These are phyloP conservation scores for Elymus sibiricus DNA, from an alignment of 176 grass and related monocot genomes.

Conservation along the genomic window DNA sequence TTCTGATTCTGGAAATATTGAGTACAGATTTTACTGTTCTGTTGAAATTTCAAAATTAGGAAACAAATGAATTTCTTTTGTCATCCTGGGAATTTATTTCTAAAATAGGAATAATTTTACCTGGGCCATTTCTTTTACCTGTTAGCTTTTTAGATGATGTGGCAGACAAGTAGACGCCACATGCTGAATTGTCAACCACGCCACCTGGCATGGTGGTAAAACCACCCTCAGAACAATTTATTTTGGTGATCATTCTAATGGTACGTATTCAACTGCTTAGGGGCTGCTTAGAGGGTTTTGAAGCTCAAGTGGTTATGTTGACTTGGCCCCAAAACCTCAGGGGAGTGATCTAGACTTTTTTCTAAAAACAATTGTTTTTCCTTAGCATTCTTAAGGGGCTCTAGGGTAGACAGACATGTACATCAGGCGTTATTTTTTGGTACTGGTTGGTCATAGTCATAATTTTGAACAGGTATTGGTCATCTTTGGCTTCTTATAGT, in stretches of 20 bases:
- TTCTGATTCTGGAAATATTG: neutral
- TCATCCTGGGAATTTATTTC: neutral
- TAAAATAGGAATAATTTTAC: neutral
- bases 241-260: neutral
- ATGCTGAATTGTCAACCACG: neutral
- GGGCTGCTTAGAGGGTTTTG: neutral
- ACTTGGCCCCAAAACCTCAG: neutral
- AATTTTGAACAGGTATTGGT: neutral
- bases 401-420: neutral
- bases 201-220: neutral
- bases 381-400: neutral
- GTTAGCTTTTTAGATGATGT: neutral
- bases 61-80: neutral
- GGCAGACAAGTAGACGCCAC: neutral
- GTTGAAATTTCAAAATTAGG: neutral
- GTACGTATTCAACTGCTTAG: neutral
- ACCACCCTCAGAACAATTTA: neutral
- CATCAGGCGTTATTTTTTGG: neutral
- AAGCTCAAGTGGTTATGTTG: neutral
- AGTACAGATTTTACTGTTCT: neutral
- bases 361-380: neutral
- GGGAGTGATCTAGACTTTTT: neutral
- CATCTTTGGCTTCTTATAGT: neutral
- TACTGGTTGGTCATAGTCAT: neutral
- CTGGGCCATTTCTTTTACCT: neutral